These are phyloP conservation scores for Pythium chondricola DNA, from an alignment of 352 stramenopile species.

Conservation along the genomic window DNA sequence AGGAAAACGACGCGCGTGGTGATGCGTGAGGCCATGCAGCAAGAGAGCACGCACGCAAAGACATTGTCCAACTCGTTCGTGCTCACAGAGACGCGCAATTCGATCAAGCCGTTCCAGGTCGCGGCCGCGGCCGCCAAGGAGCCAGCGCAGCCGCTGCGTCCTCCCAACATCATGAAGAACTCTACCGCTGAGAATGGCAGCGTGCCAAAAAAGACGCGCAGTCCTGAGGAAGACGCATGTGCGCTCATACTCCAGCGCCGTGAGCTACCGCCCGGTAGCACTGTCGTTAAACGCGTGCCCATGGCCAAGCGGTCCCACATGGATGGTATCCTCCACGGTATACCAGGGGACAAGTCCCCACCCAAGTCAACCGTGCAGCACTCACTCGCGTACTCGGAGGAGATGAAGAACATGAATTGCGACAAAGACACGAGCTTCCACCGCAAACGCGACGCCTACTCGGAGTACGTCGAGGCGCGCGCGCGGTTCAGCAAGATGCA, in stretches of 20 bases:
- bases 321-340: slow-evolving; percentile 58
- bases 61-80: slow-evolving; percentile 58
- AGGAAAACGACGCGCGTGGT: slow-evolving; percentile 50
- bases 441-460: slow-evolving; percentile 83
- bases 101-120: slow-evolving; percentile 36
- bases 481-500: slow-evolving; percentile 88
- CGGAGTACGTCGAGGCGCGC: slow-evolving; percentile 83
- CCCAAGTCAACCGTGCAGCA: slow-evolving; percentile 39
- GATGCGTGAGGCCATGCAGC: slow-evolving; percentile 25
- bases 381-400: slow-evolving; percentile 51
- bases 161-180: slow-evolving; percentile 22
- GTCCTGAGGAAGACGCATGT: slow-evolving; percentile 2
- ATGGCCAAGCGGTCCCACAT: slow-evolving; percentile 74
- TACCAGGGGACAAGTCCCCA: slow-evolving; percentile 31
- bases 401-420: slow-evolving; percentile 77
- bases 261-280: slow-evolving; percentile 10
- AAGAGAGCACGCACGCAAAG: slow-evolving; percentile 42
- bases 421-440: slow-evolving; percentile 68
- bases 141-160: slow-evolving; percentile 45
- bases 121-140: slow-evolving; percentile 44
- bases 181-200: slow-evolving; percentile 34
- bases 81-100: slow-evolving; percentile 43
- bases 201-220: slow-evolving; percentile 2
- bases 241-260: slow-evolving; percentile 9
- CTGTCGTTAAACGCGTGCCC: slow-evolving; percentile 28